Base-by-base conservation (phyloP, 2,329 filamentous ascomycete genomes). In the Helotiales sp. region DNA sequence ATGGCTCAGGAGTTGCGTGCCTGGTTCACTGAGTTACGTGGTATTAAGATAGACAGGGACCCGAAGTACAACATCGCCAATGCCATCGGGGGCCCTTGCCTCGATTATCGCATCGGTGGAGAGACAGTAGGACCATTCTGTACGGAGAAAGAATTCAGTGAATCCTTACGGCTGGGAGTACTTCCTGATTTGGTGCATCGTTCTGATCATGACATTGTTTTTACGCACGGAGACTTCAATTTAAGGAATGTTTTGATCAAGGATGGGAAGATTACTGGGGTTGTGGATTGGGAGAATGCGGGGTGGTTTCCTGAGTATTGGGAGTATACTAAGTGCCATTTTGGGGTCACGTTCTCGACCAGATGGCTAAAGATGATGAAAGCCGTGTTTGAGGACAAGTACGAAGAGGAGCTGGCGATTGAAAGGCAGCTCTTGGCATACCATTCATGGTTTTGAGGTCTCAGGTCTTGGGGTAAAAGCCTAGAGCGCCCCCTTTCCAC, bases 161-260 rank as follows among this genome's bases (percentile, higher is more conserved):
- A 54, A 36, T 59, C 34, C 4, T 49, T 62, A 40, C 27, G 34
- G 12, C 30, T 54, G 12, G 52, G 50, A 10, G 31, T 42, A 24
- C 50, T 55, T 25, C 55, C 47, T 44, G 34, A 40, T 47, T 22
- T 61, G 27, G 15, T 52, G 13, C 59, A 61, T 54, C 27, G 38
- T 19, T 49, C 22, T 54, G 38, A 51, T 36, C 57, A 62, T 27
- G 27, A 57, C 29, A 57, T 58, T 33, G 72, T 77, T 1, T 77
- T 84, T 58, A 79, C 79, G 1, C 79, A 84, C 67, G 75, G 74
- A 1, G 80, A 84, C 63, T 70, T 84, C 3, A 71, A 71, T 15
- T 71, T 72, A 6, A 63, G 75, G 6, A 81, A 81, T 58, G 77
- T 81, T 31, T 55, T 81, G 2, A 68, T 74, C 2, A 60, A 68